These are phyloP conservation scores for Diddensiella caesifluorescens DNA, from an alignment of 805 yeast species.

Conservation along the genomic window DNA sequence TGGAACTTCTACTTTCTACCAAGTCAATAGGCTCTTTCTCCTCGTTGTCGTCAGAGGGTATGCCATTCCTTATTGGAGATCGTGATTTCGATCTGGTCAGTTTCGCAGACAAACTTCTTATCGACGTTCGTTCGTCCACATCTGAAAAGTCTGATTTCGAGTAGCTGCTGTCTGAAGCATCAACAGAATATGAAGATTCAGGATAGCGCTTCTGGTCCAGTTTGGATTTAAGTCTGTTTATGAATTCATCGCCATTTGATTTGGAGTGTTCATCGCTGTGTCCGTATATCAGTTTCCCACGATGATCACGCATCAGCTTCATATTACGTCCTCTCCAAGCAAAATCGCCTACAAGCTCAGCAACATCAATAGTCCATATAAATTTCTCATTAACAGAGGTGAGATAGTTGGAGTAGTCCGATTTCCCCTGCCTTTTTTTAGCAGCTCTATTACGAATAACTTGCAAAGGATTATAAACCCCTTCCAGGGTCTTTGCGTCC, in stretches of 20 bases:
- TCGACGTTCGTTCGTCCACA: constrained; percentile 7
- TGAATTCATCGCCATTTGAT: constrained; percentile 19
- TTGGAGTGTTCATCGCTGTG: constrained; percentile 2
- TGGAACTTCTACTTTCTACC: neutral
- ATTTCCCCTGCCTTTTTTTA: constrained; percentile 23
- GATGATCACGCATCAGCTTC: constrained; percentile 16
- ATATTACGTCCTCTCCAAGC: constrained; percentile 21
- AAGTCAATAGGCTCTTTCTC: neutral
- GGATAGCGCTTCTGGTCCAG: constrained; percentile 13
- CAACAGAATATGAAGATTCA: constrained; percentile 6
- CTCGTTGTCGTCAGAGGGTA: too few relatives aligned
- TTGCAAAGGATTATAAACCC: constrained; percentile 76
- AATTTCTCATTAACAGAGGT: constrained; percentile 3
- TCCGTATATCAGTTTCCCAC: constrained; percentile 18
- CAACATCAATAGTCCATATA: constrained; percentile 24
- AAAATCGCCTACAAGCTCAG: constrained; percentile 25
- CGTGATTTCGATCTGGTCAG: neutral
- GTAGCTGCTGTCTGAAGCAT: constrained; percentile 14
- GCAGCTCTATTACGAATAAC: constrained; percentile 61
- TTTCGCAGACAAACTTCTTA: neutral
- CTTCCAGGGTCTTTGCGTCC: constrained; percentile 32
- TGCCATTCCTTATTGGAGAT: too few relatives aligned
- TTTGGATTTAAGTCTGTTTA: constrained; percentile 19
- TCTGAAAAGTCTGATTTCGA: constrained; percentile 19
- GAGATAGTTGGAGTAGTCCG: constrained; percentile 2